These are phyloP conservation scores for Malbranchea cinnamomea DNA, from an alignment of 2,329 filamentous ascomycete species.

Conservation along the genomic window DNA sequence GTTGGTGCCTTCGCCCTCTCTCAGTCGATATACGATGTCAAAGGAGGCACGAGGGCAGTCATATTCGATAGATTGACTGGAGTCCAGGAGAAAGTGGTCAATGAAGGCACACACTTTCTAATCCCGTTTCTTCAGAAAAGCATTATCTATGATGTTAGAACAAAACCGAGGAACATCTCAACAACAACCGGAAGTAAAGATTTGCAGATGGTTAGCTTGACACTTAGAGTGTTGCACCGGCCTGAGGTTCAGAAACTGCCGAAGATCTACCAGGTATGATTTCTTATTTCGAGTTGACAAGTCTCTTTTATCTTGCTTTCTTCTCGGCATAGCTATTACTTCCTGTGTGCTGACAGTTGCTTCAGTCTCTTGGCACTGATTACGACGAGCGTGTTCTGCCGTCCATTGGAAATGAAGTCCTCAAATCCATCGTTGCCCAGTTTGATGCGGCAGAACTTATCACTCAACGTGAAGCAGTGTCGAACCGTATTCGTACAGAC, in stretches of 20 bases:
- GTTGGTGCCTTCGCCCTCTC: constrained; percentile 53
- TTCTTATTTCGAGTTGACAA: not conserved
- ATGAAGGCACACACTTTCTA: constrained; percentile 94
- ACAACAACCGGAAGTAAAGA: constrained; percentile 98
- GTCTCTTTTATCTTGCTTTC: not conserved
- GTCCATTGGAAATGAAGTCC: constrained; percentile 97
- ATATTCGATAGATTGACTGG: constrained; percentile 92
- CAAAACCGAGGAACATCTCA: constrained; percentile 91
- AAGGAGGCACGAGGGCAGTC: constrained; percentile 83
- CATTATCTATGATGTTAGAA: constrained; percentile 93
- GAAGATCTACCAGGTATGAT: constrained; percentile 88
- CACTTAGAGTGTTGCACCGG: constrained; percentile 82
- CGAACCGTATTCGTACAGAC: constrained; percentile 82
- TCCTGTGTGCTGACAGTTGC: no score
- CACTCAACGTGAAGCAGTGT: constrained; percentile 95
- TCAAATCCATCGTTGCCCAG: constrained; percentile 96
- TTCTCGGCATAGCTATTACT: constrained; percentile 3
- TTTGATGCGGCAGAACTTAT: constrained; percentile 98
- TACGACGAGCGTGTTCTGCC: constrained; percentile 98
- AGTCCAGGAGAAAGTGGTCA: constrained; percentile 83
- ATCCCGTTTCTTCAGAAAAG: constrained; percentile 90
- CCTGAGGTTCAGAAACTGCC: constrained; percentile 85
- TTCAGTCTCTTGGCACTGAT: constrained; percentile 92
- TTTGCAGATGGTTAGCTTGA: constrained; percentile 98
- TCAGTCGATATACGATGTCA: constrained; percentile 89